Base-by-base conservation (phyloP, 371 early-diverging fungal species). In the Apophysomyces sp. region DNA sequence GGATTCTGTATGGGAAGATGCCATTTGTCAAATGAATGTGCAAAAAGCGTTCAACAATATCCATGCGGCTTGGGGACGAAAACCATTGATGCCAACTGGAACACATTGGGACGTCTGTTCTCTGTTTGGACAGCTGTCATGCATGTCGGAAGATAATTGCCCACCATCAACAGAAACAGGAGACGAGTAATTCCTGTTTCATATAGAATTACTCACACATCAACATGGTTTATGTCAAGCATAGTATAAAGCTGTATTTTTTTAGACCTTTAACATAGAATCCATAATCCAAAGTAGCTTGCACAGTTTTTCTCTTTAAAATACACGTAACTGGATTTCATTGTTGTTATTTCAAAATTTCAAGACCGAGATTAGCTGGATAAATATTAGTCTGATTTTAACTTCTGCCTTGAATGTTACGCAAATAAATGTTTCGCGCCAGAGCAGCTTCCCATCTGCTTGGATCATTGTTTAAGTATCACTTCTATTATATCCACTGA, bases 11-110 rank as follows among this genome's bases (percentile, higher is more conserved):
- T 72, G 76, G 70, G 36, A 57, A 9, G 49, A 21, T 3, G 27
- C 59, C 9, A 29, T 62, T 1, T 52, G 58, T 12, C 73, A 72
- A 36, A 28, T 55, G 16, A 21, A 61, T 26, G 60, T 57, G 1
- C 32, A 39, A 28, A 72, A 66, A 28, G 59, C 72, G 1, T 76
- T 72, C 30, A 63, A 60, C 9, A 76, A 72, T 32, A 53, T 72
- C 9, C 64, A 68, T 52, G 58, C 66, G 58, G 63, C 62, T 4
- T 76, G 73, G 72, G 76, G 64, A 28, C 65, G 52, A 26, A 70
- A 67, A 36, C 68, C 76, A 1, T 3, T 44, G 1, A 44, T 21
- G 11, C 3, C 6, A 1, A 16, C 49, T 21, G 21, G 4, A 7
- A 6, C 21, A 4, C 49, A 44, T 9, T 44, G 49, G 21, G 49